Conservation (phyloP, 768 basidiomycete genomes). For the Hirschioporus abietinus region DNA sequence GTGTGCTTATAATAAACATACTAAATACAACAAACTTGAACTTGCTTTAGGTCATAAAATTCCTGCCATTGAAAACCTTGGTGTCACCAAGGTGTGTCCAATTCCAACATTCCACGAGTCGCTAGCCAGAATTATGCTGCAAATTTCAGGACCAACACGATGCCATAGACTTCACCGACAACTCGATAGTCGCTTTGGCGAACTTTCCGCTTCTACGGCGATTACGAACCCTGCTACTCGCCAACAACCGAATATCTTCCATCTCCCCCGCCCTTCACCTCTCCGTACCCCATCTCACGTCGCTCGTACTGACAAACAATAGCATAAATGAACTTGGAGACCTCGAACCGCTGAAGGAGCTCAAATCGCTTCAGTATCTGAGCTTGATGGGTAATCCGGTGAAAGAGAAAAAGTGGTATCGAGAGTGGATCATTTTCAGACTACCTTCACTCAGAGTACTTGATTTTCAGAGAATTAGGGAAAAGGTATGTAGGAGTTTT, state of each 20-base stretch:
- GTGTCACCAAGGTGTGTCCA: constrained; percentile 73
- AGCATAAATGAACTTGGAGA: constrained; percentile 76
- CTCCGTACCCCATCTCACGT: constrained; percentile 78
- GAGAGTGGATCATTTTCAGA: constrained; percentile 92
- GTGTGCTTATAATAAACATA: constrained; percentile 36
- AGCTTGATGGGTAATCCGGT: constrained; percentile 81
- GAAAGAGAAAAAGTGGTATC: constrained; percentile 90
- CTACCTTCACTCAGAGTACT: constrained; percentile 84
- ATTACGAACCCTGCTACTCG: constrained; percentile 75
- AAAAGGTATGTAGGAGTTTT: constrained; percentile 55
- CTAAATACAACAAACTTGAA: constrained; percentile 14
- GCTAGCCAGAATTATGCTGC: constrained; percentile 11
- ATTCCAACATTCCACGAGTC: constrained; percentile 16
- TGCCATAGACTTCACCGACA: constrained; percentile 91
- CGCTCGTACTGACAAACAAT: constrained; percentile 82
- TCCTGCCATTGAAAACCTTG: constrained; percentile 93
- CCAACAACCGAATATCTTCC: constrained; percentile 83
- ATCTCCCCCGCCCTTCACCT: constrained; percentile 80
- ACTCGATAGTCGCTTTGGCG: constrained; percentile 73
- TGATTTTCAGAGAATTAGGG: constrained; percentile 92
- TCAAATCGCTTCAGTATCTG: constrained; percentile 69
- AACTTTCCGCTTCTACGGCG: constrained; percentile 87
- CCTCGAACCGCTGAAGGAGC: constrained; percentile 75
- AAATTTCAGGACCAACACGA: constrained; percentile 79
- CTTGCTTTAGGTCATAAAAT: constrained; percentile 76